Evolutionary conservation across 176 grass and related monocot genomes (phyloP), one percentile per base, ranked within the genome.

Genomic region (Musa beccarii): DNA sequence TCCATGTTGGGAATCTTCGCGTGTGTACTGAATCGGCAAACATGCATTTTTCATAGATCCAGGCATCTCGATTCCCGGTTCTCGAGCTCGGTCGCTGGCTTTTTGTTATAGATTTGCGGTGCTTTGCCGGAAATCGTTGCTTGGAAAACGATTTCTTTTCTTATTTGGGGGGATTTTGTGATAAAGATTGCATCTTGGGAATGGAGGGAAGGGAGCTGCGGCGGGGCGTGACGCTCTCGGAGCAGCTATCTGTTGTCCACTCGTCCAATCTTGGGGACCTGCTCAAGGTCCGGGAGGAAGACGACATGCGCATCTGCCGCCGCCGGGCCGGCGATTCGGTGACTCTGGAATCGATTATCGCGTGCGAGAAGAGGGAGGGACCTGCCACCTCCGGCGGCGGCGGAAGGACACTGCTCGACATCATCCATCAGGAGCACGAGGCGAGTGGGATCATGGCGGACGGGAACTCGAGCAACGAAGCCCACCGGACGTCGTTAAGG

Each of bases 181-280:
- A 68, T 4, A 68, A 68, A 68, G 23, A 66, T 11, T 66, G n/a
- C 10, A 66, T 29, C 11, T 26, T 28, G 20, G 25, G 84, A 80
- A 92, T 67, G 73, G 80, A 28, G 12, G 62, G 55, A 22, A 74
- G 74, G 80, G 89, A 89, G 71, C n/a, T 83, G 64, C 87, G 69
- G 59, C 85, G 83, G 54, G 75, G 81, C 51, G 79, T 92, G 81
- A 92, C 89, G 75, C 85, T 96, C 16, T 90, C 87, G 24, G 85
- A 96, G 23, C 89, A 88, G 84, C 79, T 92, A 22, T 80, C 87
- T 66, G 71, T 63, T 8, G 85, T 82, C 49, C 50, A 67, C 84
- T 0, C 82, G 82, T 43, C 69, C 65, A 21, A 79, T 79, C 68
- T 92, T 9, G 85, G 87, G 2, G 83, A 96, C 49, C 53, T 82